Evolutionary conservation across 2,329 filamentous ascomycete genomes (phyloP), one percentile per base, ranked within the genome.

Genomic region (Fusarium albidum): DNA sequence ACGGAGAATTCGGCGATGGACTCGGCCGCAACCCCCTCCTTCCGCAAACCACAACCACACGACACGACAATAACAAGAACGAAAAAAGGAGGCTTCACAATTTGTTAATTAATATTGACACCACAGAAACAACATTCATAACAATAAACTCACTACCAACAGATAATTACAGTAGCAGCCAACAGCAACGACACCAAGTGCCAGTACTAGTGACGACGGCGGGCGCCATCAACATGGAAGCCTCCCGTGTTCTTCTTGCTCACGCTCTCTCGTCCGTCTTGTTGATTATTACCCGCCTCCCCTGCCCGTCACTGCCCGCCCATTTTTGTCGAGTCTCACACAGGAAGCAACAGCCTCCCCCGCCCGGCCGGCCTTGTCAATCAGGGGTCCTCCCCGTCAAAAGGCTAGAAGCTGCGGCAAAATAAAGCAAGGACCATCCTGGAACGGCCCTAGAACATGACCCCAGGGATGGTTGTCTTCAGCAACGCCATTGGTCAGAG

Each of bases 61-160:
- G 38, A n/a, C 18, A 46, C 43, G 52, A 26, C 33, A 37, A 32
- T 35, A 52, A 7, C 21, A 21, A 21, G 21, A 21, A 21, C 21
- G 5, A 21, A 21, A 4, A 21, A 21, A 21, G 7, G 21, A 21
- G 21, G 21, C 21, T 32, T 52, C 32, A 49, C 52, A 34, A 60
- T 60, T 43, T 37, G 38, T 52, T 56, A 37, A 46, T 55, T 37
- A 39, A 56, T 56, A 37, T 51, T 55, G 40, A 35, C 33, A 11
- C 18, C 18, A 6, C 33, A 35, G 5, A 35, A 39, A 27, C 13
- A 28, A 5, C 25, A 14, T 39, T 12, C 29, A 11, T 17, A 29
- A 29, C 39, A 42, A 42, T 31, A 42, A 27, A 12, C 17, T 17
- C 27, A 41, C 10, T 12, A 41, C 13, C 39, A 41, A 41, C 26